These are phyloP conservation scores for Chaetomium tenue DNA, from an alignment of 495 filamentous ascomycete genomes.

Conservation along the genomic window DNA sequence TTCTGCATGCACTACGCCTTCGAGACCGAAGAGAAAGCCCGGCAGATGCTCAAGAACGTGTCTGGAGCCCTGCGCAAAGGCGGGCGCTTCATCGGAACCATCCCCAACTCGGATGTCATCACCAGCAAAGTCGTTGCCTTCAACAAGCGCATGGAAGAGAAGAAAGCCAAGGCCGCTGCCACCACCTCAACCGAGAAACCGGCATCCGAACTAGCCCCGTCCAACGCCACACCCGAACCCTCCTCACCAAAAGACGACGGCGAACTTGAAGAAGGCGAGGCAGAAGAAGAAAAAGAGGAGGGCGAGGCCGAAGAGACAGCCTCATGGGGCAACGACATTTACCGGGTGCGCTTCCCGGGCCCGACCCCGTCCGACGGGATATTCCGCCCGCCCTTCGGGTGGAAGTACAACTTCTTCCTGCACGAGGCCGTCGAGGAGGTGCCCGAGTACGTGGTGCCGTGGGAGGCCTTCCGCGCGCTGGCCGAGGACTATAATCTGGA, in stretches of 20 bases:
- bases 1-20: conserved; percentile 99
- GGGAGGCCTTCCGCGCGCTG: conserved; percentile 92
- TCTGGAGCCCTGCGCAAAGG: conserved; percentile 86
- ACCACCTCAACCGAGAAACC: conserved; percentile 26
- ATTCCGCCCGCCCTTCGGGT: conserved; percentile 92
- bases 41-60: conserved; percentile 91
- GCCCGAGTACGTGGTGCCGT: conserved; percentile 96
- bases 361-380: conserved; percentile 73
- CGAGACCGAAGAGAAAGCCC: conserved; percentile 81
- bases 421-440: conserved; percentile 94
- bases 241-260: conserved; percentile 42
- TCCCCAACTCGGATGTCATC: conserved; percentile 90
- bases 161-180: conserved; percentile 38
- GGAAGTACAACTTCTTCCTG: conserved; percentile 96
- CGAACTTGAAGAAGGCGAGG: conserved; percentile 46
- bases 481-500: conserved; percentile 97
- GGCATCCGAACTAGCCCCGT: conserved; percentile 1
- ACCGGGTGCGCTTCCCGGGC: conserved; percentile 81
- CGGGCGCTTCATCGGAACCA: conserved; percentile 87
- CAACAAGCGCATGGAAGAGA: conserved; percentile 54
- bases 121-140: conserved; percentile 61
- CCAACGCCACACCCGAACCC: conserved; percentile 10
- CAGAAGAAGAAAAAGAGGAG: conserved; percentile 49
- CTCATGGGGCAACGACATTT: conserved; percentile 91
- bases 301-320: conserved; percentile 55